Base-by-base conservation (phyloP, 768 basidiomycete genomes). In the Goffeauzyma gilvescens region DNA sequence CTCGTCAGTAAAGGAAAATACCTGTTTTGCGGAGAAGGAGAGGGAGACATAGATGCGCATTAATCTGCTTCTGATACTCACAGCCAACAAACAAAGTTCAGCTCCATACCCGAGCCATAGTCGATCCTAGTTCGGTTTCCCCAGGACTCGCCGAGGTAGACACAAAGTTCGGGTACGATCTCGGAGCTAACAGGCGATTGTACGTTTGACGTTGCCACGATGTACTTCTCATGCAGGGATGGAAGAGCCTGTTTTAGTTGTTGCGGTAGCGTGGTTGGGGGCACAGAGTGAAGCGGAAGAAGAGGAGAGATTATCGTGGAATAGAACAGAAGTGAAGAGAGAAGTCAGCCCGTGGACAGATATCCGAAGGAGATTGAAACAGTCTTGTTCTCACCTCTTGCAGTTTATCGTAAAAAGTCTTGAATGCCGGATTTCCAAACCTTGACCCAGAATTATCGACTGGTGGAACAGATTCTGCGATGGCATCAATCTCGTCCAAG, bases 81-180 rank as follows among this genome's bases (percentile, higher is more conserved):
- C 89, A 96, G 58, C 87, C 87, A 95, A 55, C 89, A 95, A 2
- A 96, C 46, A 56, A 95, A 98, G 64, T 95, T 90, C 32, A 96
- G 71, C 58, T 98, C 93, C 90, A 96, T 96, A 12, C 93, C 93
- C 54, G 87, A 93, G n/a, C 93, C 93, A 64, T 98, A 98, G 64
- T 98, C 93, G 41, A 98, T 86, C 7, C 93, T 70, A 36, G 79
- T 74, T 22, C 80, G 68, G 60, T 81, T 93, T 0, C 93, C 93
- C 89, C 89, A 96, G 13, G 78, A 66, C 57, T 89, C 83, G 27
- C 69, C 66, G 55, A 96, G 80, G 60, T 96, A 98, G 0, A 68
- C 70, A 2, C 76, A 72, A 3, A 93, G 63, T 57, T 95, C 90
- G 4, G 67, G 57, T 3, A 75, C 17, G 8, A 18, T n/a, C n/a